Conservation (phyloP, 768 basidiomycete genomes). For the Cystoderma amianthinum region DNA sequence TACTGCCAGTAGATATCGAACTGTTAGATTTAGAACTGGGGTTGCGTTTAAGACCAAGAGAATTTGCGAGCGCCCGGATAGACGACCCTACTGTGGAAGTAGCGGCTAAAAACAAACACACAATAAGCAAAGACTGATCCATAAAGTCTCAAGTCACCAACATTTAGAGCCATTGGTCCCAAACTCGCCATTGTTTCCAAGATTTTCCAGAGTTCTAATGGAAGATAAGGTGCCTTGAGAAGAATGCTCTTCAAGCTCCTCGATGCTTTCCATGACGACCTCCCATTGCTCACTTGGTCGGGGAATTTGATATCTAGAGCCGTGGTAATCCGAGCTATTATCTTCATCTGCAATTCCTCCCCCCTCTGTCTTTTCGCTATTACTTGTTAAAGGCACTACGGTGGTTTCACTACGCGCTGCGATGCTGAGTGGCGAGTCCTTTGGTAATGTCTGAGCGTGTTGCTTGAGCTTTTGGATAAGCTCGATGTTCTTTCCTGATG, state of each 20-base stretch:
- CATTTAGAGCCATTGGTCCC: conserved; percentile 62
- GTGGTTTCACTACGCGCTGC: conserved; percentile 42
- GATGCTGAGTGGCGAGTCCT: conserved; percentile 46
- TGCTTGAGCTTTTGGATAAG: conserved; percentile 62
- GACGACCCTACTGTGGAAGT: conserved; percentile 65
- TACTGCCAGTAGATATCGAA: conserved; percentile 6
- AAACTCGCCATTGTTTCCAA: conserved; percentile 55
- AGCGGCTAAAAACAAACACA: conserved; percentile 16
- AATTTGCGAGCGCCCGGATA: conserved; percentile 69
- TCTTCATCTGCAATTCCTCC: conserved; percentile 15
- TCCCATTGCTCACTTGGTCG: conserved; percentile 82
- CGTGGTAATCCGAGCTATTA: conserved; percentile 15
- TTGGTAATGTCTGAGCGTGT: conserved; percentile 60
- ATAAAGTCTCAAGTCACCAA: conserved; percentile 21
- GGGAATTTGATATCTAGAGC: conserved; percentile 19
- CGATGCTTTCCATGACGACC: conserved; percentile 77
- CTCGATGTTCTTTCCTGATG: conserved; percentile 72
- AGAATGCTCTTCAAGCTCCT: conserved; percentile 55
- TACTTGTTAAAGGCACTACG: conserved; percentile 7
- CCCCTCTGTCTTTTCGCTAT: conserved; percentile 16
- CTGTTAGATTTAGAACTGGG: conserved; percentile 22
- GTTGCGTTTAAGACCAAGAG: conserved; percentile 61
- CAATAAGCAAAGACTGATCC: conserved; percentile 7
- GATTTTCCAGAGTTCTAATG: conserved; percentile 25
- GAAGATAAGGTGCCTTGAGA: conserved; percentile 45